A percentile compares a stretch with the other conserved stretches of the same genome.
phyloP scores from a whole-genome alignment of 1,139 yeast genomes.

The Candida sp. region DNA sequence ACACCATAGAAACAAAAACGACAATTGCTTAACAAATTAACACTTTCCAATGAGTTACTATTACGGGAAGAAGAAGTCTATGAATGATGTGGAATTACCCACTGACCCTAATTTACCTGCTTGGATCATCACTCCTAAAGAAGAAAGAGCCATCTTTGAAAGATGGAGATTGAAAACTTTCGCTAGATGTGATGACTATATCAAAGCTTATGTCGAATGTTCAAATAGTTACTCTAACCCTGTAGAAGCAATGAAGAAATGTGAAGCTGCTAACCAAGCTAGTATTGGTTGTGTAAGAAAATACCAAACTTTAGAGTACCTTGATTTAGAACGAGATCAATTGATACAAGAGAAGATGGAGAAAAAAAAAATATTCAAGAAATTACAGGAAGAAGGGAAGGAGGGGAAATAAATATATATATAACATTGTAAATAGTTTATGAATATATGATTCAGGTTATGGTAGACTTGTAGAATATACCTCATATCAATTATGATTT shows the following conservation, averaged over 20 bases:
- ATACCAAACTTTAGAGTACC: slow-evolving; percentile 63
- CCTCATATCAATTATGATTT: too few species aligned
- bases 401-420: not conserved
- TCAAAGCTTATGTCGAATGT: slow-evolving; percentile 45
- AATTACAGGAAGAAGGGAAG: slow-evolving; percentile 4
- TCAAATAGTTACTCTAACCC: slow-evolving; percentile 40
- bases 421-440: not conserved
- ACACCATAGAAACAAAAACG: too few species aligned
- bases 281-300: slow-evolving; percentile 56
- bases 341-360: slow-evolving; percentile 55
- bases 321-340: slow-evolving; percentile 69
- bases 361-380: slow-evolving; percentile 15
- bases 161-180: slow-evolving; percentile 78
- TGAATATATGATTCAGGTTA: too few species aligned
- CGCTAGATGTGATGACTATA: slow-evolving; percentile 65
- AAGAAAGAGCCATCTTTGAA: slow-evolving; percentile 76
- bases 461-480: too few species aligned
- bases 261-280: slow-evolving; percentile 29
- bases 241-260: slow-evolving; percentile 60
- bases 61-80: slow-evolving; percentile 23
- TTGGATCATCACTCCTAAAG: slow-evolving; percentile 86
- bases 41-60: slow-evolving; percentile 13
- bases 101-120: slow-evolving; percentile 57
- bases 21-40: too few species aligned
- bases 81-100: slow-evolving; percentile 39